A percentile compares a stretch with the other conserved stretches of the same genome.
Conservation (phyloP, 2,329 filamentous ascomycete genomes). For the Teratosphaeria gauchensis region DNA sequence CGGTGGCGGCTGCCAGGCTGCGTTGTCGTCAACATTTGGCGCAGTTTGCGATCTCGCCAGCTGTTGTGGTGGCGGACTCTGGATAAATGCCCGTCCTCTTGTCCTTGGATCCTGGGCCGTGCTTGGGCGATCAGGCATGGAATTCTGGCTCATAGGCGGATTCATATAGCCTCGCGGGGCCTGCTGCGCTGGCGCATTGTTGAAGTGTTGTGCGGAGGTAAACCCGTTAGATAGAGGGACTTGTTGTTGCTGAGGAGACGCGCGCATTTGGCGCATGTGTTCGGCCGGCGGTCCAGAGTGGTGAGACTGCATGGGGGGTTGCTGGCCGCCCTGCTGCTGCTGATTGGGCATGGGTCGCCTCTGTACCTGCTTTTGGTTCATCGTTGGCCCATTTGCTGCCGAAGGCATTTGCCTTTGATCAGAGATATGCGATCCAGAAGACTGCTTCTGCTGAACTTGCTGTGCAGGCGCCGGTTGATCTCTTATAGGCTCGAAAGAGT, state of each 20-base stretch:
- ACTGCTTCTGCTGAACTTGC: constrained; percentile 14
- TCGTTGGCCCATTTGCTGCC: not conserved
- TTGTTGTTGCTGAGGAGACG: not conserved
- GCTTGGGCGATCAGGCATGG: not conserved
- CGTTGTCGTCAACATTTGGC: not conserved
- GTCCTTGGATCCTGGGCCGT: not conserved
- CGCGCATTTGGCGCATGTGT: not conserved
- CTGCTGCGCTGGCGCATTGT: not conserved
- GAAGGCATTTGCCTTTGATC: not conserved
- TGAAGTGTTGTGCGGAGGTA: not conserved
- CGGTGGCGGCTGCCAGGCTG: not conserved
- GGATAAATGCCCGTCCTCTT: not conserved
- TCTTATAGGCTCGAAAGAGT: constrained; percentile 4
- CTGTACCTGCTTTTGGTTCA: not conserved
- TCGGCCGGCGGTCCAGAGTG: not conserved
- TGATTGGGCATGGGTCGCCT: not conserved
- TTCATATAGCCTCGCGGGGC: not conserved
- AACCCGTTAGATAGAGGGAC: not conserved
- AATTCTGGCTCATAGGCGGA: not conserved
- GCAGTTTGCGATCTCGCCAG: not conserved
- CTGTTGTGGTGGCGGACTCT: not conserved
- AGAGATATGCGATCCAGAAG: not conserved
- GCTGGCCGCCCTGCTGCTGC: not conserved
- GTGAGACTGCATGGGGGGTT: not conserved
- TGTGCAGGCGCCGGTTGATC: constrained; percentile 1